Percentiles rank a stretch among this genome's conserved stretches.
phyloP scores from a whole-genome alignment of 2,329 filamentous ascomycete species.

The Aspergillus sp. region DNA sequence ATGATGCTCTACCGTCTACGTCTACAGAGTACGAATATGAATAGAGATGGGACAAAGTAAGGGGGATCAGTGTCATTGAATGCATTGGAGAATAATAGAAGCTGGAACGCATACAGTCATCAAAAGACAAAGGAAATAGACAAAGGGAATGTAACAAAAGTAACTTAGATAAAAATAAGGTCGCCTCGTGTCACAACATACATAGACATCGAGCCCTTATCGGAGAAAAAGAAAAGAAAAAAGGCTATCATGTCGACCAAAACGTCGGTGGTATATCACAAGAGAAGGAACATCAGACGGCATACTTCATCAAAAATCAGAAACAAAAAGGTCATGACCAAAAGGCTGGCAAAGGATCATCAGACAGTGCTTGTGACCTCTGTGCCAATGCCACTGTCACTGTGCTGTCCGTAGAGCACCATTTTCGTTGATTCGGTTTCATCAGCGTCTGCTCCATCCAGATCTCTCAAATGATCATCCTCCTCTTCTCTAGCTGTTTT shows the following conservation, averaged over 20 bases:
- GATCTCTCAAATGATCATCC: conserved; percentile 12
- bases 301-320: conserved; percentile 5
- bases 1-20: too few relatives aligned
- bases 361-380: conserved; percentile 18
- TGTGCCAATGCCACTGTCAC: conserved; percentile 25
- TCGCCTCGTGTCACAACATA: too few relatives aligned
- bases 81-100: too few relatives aligned
- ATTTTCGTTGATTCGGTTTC: conserved; percentile 17
- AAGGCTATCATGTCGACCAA: conserved; percentile 1
- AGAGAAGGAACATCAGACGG: conserved; percentile 6
- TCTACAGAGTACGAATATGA: too few relatives aligned
- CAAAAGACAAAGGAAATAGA: too few relatives aligned
- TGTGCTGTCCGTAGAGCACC: conserved; percentile 22
- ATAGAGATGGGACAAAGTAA: too few relatives aligned
- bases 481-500: conserved; percentile 14
- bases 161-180: too few relatives aligned
- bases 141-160: too few relatives aligned
- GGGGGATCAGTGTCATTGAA: too few relatives aligned
- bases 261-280: conserved; percentile 18
- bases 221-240: conserved; percentile 6
- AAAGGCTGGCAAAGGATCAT: not conserved
- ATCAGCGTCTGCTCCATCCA: conserved; percentile 9
- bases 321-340: conserved; percentile 6
- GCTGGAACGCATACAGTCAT: too few relatives aligned
- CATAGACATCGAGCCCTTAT: not conserved